phyloP scores from a whole-genome alignment of 768 basidiomycete species.

The Kwoniella dejecticola region DNA sequence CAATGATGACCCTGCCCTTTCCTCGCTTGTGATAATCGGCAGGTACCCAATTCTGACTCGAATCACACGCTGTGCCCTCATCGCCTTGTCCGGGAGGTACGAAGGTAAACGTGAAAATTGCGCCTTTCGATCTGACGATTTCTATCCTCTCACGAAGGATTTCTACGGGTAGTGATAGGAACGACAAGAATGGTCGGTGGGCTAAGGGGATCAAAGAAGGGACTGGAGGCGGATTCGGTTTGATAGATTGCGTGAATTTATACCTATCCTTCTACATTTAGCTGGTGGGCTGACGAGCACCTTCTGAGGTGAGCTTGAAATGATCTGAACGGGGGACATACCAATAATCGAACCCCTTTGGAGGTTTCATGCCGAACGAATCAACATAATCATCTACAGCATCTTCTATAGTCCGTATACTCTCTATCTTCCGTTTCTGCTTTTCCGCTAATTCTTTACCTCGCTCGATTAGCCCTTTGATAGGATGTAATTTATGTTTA shows the following conservation, averaged over 20 bases:
- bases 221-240: constrained; percentile 24
- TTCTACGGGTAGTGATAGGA: constrained; percentile 26
- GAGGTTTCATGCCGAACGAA: constrained; percentile 36
- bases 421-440: constrained; percentile 25
- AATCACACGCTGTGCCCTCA: constrained; percentile 37
- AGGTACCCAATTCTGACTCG: constrained; percentile 31
- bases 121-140: constrained; percentile 23
- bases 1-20: constrained; percentile 35
- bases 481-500: constrained; percentile 28
- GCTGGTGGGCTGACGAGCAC: neutral
- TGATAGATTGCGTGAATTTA: constrained; percentile 32
- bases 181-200: constrained; percentile 36
- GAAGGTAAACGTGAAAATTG: constrained; percentile 35
- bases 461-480: constrained; percentile 36
- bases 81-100: constrained; percentile 45
- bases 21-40: constrained; percentile 27
- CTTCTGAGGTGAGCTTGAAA: neutral
- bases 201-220: constrained; percentile 28
- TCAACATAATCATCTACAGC: constrained; percentile 41
- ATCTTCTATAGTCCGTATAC: constrained; percentile 33
- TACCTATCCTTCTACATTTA: constrained; percentile 23
- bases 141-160: constrained; percentile 30
- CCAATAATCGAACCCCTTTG: constrained; percentile 42
- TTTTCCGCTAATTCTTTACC: constrained; percentile 28
- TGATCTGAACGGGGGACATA: constrained; percentile 12